Evolutionary conservation across 305 asterid genomes (phyloP).

Genomic region (Fraxinus sp.): DNA sequence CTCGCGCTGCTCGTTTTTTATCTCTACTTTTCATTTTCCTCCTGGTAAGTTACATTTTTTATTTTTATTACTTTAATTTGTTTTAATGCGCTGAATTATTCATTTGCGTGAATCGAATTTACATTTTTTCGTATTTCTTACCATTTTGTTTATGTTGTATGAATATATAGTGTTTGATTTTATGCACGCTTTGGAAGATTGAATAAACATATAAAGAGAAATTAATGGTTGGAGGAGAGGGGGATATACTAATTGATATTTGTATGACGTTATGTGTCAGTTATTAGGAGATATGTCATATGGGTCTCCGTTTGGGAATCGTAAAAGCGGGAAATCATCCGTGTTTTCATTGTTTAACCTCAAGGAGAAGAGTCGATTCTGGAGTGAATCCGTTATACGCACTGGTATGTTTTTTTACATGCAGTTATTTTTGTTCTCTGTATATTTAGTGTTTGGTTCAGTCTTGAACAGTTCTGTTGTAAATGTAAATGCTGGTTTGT

Average conservation of each 20-base stretch:
- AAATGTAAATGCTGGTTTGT: slow-evolving; percentile 21
- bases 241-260: slow-evolving; percentile 23
- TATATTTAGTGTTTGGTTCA: background rate
- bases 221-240: slow-evolving; percentile 2
- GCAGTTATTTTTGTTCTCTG: background rate
- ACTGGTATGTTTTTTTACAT: slow-evolving; percentile 47
- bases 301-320: slow-evolving; percentile 57
- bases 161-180: slow-evolving; percentile 4
- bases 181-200: background rate
- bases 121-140: background rate
- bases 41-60: slow-evolving; percentile 34
- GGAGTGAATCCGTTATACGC: slow-evolving; percentile 92
- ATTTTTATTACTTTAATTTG: background rate
- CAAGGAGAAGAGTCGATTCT: slow-evolving; percentile 85
- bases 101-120: background rate
- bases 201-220: background rate
- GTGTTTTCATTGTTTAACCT: slow-evolving; percentile 92
- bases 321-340: slow-evolving; percentile 61
- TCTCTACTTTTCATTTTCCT: slow-evolving; percentile 30
- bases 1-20: slow-evolving; percentile 30
- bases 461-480: slow-evolving; percentile 2
- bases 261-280: slow-evolving; percentile 35
- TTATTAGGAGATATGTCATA: slow-evolving; percentile 48
- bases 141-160: slow-evolving; percentile 14
- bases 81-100: slow-evolving; percentile 3